phyloP scores from a whole-genome alignment of 352 stramenopile species.

The Globisporangium splendens region DNA sequence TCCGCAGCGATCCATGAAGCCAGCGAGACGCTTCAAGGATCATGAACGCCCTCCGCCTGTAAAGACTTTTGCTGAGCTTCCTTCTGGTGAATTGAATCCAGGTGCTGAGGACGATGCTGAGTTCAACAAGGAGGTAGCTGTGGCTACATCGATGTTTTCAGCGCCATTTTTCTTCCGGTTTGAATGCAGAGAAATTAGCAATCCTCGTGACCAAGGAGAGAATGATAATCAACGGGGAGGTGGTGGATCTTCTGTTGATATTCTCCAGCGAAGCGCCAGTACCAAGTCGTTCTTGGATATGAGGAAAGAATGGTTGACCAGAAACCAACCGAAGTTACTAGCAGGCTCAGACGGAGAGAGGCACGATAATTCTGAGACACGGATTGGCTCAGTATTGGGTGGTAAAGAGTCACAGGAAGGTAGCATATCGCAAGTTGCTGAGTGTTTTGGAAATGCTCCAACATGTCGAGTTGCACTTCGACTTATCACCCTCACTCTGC shows the following conservation, averaged over 20 bases:
- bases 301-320: conserved; percentile 11
- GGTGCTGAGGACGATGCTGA: conserved; percentile 67
- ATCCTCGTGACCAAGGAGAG: conserved; percentile 14
- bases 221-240: not conserved
- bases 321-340: conserved; percentile 15
- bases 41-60: conserved; percentile 20
- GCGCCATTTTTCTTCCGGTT: conserved; percentile 85
- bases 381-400: conserved; percentile 35
- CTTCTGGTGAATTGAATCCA: conserved; percentile 28
- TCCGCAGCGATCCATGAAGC: not conserved
- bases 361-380: conserved; percentile 32
- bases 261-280: conserved; percentile 36
- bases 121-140: conserved; percentile 82
- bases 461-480: conserved; percentile 55
- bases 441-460: conserved; percentile 40
- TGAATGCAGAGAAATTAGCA: conserved; percentile 62
- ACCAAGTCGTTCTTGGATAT: conserved; percentile 51
- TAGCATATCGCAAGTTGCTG: conserved; percentile 47
- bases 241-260: conserved; percentile 4
- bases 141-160: conserved; percentile 79
- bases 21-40: conserved; percentile 13
- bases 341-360: conserved; percentile 19
- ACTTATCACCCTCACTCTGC: conserved; percentile 75
- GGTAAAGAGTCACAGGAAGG: conserved; percentile 11
- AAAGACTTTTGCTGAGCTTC: conserved; percentile 22